A percentile compares a stretch with the other conserved stretches of the same genome.
Evolutionary conservation across 1,284 basidiomycete genomes (phyloP).

Genomic region (Grifola frondosa): DNA sequence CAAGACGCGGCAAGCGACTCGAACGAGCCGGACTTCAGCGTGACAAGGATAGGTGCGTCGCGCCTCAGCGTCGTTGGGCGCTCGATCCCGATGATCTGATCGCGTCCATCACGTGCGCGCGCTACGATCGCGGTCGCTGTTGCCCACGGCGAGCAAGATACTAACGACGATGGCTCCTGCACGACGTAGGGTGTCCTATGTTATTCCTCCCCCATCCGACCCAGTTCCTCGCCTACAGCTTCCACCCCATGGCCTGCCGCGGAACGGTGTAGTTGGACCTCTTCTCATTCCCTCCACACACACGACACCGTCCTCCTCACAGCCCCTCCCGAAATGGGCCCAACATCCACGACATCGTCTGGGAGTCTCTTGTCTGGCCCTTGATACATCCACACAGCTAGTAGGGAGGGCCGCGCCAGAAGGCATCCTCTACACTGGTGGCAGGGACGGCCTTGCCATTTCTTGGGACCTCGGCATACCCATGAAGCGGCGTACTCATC

Average conservation of each 20-base stretch:
- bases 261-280: slow-evolving; percentile 66
- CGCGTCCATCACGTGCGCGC: background rate
- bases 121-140: slow-evolving; percentile 1
- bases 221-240: slow-evolving; percentile 68
- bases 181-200: slow-evolving; percentile 76
- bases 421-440: slow-evolving; percentile 93
- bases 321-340: slow-evolving; percentile 22
- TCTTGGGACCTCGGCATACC: slow-evolving; percentile 87
- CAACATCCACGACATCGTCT: slow-evolving; percentile 82
- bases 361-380: slow-evolving; percentile 80
- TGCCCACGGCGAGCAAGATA: slow-evolving; percentile 7
- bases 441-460: slow-evolving; percentile 88
- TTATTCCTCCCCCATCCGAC: slow-evolving; percentile 72
- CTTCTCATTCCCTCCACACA: slow-evolving; percentile 53
- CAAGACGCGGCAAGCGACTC: slow-evolving; percentile 38
- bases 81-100: background rate
- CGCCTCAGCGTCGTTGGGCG: too few species aligned
- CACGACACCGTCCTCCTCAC: slow-evolving; percentile 41
- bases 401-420: slow-evolving; percentile 62
- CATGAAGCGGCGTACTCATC: slow-evolving; percentile 45
- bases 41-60: too few species aligned
- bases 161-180: slow-evolving; percentile 36
- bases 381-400: slow-evolving; percentile 83
- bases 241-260: slow-evolving; percentile 59
- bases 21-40: slow-evolving; percentile 44